These are phyloP conservation scores for Neofusicoccum umdonicola DNA, from an alignment of 2,329 filamentous ascomycete genomes.

Conservation along the genomic window DNA sequence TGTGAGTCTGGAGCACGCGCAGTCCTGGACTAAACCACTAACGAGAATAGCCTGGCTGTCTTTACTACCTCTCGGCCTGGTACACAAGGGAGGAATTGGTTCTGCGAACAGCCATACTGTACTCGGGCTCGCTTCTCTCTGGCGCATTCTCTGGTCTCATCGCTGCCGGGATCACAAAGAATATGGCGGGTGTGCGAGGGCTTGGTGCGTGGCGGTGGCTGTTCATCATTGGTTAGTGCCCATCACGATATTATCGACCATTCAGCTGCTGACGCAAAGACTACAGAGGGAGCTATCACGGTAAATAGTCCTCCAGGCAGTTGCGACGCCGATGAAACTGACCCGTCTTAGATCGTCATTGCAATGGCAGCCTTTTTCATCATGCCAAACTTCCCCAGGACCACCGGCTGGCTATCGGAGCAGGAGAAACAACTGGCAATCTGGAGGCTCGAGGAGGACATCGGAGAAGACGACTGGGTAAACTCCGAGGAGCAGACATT, in stretches of 20 bases:
- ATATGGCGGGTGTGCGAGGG: conserved; percentile 31
- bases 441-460: conserved; percentile 33
- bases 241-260: neutral
- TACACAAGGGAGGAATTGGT: conserved; percentile 54
- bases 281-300: conserved; percentile 1
- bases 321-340: neutral
- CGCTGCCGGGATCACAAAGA: conserved; percentile 50
- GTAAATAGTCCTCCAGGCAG: neutral
- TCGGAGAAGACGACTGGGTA: conserved; percentile 32
- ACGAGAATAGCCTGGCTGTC: conserved; percentile 35
- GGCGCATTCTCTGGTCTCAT: conserved; percentile 56
- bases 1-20: neutral
- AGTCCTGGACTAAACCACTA: too few species aligned
- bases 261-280: neutral
- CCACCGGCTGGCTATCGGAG: neutral
- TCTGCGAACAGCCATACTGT: conserved; percentile 53
- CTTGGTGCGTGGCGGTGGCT: conserved; percentile 38
- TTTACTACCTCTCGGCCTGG: conserved; percentile 53
- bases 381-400: conserved; percentile 7
- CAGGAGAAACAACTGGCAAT: conserved; percentile 1
- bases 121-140: conserved; percentile 50
- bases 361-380: neutral
- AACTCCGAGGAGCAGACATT: conserved; percentile 29
- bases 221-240: conserved; percentile 16
- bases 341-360: neutral